Base-by-base conservation (phyloP, 2,329 filamentous ascomycete genomes). In the Venturiaceae sp. region DNA sequence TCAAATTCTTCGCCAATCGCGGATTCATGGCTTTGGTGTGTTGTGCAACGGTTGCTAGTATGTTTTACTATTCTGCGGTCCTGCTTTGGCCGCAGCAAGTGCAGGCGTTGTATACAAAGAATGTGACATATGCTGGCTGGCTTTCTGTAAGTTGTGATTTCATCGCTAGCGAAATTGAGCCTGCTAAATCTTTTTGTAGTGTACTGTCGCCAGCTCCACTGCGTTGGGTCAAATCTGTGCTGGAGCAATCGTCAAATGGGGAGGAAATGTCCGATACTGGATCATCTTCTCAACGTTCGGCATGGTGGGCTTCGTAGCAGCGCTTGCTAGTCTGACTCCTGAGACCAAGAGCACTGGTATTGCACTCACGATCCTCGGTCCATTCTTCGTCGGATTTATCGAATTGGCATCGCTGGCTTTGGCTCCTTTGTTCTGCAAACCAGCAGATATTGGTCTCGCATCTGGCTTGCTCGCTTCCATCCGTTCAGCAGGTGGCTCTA, bases 51-150 rank as follows among this genome's bases (percentile, higher is more conserved):
- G 54, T 1, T 76, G 77, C 61, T 67, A 70, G 55, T n/a, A n/a
- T n/a, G n/a, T n/a, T n/a, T 9, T 79, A 75, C 65, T 78, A 74
- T 64, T 70, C 69, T 14, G 65, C 78, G 58, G 74, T 69, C 11
- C 68, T 76, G 11, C 68, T 78, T 11, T 77, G 75, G 72, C 77
- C 76, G 2, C 71, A 70, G 11, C 70, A 73, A 13, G 72, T 77
- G 57, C 58, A 63, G 6, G 63, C 66, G 14, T 64, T 78, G 19
- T 78, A 74, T 65, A 71, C 69, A 3, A 69, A 64, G 8, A 67
- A 74, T 62, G 62, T 65, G 5, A 69, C 72, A 44, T 57, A 71
- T 44, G 70, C 75, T 58, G 75, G 74, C 53, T 73, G 73, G n/a
- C n/a, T n/a, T n/a, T n/a, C n/a, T n/a, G n/a, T n/a, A n/a, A n/a